phyloP scores from a whole-genome alignment of 331 rosid species.

The Quercus phellos region DNA sequence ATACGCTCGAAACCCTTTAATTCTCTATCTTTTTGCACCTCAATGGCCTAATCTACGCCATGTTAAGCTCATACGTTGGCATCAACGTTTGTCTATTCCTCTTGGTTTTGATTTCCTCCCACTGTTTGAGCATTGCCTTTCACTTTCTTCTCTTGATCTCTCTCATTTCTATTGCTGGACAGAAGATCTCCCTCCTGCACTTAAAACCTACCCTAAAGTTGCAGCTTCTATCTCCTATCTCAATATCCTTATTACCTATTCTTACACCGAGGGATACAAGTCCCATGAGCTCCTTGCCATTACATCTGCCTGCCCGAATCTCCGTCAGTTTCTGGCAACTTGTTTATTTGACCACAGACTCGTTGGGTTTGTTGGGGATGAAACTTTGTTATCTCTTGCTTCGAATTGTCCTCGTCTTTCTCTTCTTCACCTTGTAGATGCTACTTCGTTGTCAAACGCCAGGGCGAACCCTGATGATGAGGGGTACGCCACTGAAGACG shows the following conservation, averaged over 20 bases:
- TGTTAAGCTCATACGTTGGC: conserved; percentile 7
- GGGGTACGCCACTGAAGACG: not conserved
- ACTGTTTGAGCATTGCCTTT: not conserved
- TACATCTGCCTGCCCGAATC: conserved; percentile 8
- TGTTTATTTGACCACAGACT: conserved; percentile 3
- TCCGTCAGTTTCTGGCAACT: not conserved
- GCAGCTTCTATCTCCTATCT: not conserved
- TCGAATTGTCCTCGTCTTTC: not conserved
- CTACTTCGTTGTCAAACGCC: not conserved
- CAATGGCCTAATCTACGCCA: conserved; percentile 10
- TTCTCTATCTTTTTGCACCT: not conserved
- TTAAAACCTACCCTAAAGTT: not conserved
- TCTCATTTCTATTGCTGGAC: conserved; percentile 9
- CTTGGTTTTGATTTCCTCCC: not conserved
- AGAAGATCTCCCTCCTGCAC: conserved; percentile 6
- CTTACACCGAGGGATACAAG: not conserved
- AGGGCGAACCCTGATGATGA: not conserved
- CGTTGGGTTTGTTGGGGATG: not conserved
- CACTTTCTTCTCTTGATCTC: conserved; percentile 11
- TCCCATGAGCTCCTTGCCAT: conserved; percentile 3
- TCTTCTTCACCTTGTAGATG: conserved; percentile 4
- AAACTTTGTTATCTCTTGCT: not conserved
- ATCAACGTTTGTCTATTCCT: not conserved
- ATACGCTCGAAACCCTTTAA: not conserved
- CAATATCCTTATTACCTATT: not conserved